These are phyloP conservation scores for Rhynchosporium agropyri DNA, from an alignment of 2,329 filamentous ascomycete species.

Conservation along the genomic window DNA sequence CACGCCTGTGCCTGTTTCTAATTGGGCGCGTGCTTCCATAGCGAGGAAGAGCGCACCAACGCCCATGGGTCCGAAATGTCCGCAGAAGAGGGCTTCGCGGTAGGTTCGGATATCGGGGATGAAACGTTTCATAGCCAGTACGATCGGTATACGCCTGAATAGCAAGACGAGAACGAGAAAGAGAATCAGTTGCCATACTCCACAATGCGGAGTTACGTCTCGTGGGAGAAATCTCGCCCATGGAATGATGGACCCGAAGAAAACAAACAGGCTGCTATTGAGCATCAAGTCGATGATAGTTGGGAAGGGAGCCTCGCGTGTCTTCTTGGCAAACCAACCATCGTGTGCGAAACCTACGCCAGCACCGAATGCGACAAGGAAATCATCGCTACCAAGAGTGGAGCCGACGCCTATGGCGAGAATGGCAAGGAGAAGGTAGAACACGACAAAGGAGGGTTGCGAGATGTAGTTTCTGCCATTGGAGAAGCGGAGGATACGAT, in stretches of 20 bases:
- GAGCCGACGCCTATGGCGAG: slow-evolving; percentile 55
- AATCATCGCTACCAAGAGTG: slow-evolving; percentile 56
- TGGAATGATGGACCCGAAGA: slow-evolving; percentile 57
- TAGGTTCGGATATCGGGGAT: slow-evolving; percentile 53
- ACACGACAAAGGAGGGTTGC: slow-evolving; percentile 53
- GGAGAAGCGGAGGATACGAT: slow-evolving; percentile 52
- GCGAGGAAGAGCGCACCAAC: slow-evolving; percentile 58
- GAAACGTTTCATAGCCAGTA: slow-evolving; percentile 50
- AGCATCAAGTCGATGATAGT: slow-evolving; percentile 56
- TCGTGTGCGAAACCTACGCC: slow-evolving; percentile 57
- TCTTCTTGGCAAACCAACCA: slow-evolving; percentile 55
- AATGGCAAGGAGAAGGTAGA: slow-evolving; percentile 57
- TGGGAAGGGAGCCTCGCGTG: slow-evolving; percentile 49
- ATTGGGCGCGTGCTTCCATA: slow-evolving; percentile 55
- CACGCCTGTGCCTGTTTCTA: slow-evolving; percentile 52
- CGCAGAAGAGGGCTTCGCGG: slow-evolving; percentile 56
- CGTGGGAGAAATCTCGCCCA: slow-evolving; percentile 49
- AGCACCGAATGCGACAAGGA: slow-evolving; percentile 58
- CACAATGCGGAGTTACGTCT: slow-evolving; percentile 46
- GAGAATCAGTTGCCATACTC: slow-evolving; percentile 47
- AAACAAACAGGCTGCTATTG: slow-evolving; percentile 58
- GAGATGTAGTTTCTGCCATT: slow-evolving; percentile 50
- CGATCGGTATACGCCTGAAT: slow-evolving; percentile 55
- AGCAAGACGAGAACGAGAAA: slow-evolving; percentile 53
- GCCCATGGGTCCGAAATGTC: slow-evolving; percentile 61